These are phyloP conservation scores for Fraxinus americana DNA, from an alignment of 257 asterid genomes.

Conservation along the genomic window DNA sequence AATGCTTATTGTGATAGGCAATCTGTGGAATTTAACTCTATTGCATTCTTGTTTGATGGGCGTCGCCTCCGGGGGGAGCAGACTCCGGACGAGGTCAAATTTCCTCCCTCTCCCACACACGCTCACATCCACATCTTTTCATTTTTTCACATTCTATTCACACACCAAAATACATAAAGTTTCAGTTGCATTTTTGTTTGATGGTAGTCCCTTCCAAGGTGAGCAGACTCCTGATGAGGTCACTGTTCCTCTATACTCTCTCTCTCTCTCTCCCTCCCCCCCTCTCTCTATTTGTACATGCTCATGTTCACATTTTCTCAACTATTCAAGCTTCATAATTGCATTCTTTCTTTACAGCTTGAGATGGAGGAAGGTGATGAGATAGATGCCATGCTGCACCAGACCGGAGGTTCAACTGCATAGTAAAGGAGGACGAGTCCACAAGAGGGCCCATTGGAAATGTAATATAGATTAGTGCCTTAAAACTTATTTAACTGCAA, in stretches of 20 bases:
- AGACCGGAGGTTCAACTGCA: conserved; percentile 5
- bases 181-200: conserved; percentile 12
- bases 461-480: background rate
- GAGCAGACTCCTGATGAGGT: background rate
- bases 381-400: conserved; percentile 14
- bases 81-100: conserved; percentile 14
- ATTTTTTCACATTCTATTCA: background rate
- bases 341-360: conserved; percentile 6
- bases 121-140: background rate
- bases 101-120: background rate
- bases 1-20: conserved; percentile 16
- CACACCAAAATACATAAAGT: background rate
- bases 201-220: background rate
- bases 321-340: background rate
- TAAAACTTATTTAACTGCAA: background rate
- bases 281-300: too few relatives aligned
- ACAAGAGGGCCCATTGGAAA: background rate
- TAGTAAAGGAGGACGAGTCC: background rate
- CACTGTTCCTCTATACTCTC: background rate
- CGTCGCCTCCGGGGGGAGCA: conserved; percentile 1
- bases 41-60: conserved; percentile 19
- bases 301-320: too few relatives aligned
- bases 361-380: conserved; percentile 20
- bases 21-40: conserved; percentile 16
- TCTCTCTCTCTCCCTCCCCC: background rate